Evolutionary conservation across 2,329 filamentous ascomycete species (phyloP), one percentile per base, ranked within the genome.

Genomic region (Penicillium oxalicum): DNA sequence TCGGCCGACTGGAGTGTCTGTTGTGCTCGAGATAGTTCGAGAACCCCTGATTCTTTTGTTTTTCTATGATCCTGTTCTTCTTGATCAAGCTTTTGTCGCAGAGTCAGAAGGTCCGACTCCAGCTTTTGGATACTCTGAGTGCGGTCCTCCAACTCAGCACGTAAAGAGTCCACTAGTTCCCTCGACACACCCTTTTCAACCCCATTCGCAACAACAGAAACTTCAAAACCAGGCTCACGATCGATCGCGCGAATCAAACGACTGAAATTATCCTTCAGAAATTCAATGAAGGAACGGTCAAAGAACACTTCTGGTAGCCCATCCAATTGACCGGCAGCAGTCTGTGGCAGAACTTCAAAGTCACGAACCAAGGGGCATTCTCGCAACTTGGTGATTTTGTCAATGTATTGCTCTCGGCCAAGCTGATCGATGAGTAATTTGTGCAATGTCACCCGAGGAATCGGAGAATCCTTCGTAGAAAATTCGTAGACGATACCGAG

Each of bases 201-300:
- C 0, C 87, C 88, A 62, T 91, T 89, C 38, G 84, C 78, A 48
- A 90, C 77, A 9, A 93, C 80, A 0, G 89, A 86, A 26, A 94
- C 84, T 65, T 98, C 93, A 52, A 94, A 75, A 1, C 85, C 88
- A 0, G 93, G 93, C 53, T 95, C 88, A 52, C 91, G 84, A 68
- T 98, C 93, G 59, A 98, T 88, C 11, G 89, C 87, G 53, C 89
- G 82, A 35, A 86, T 74, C 49, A 96, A 73, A 7, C 91, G 85
- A 61, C 87, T 91, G 65, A 94, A 97, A 64, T 95, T 95, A 62
- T 97, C 91, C 63, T 96, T 96, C 61, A 96, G 81, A 61, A 97
- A 95, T 51, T 96, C 88, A 47, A 98, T 83, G 67, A 96, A 97
- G 0, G 81, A 81, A 40, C 81, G 78, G 58, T 95, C 90, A 55